Percentiles rank a stretch among this genome's conserved stretches.
Evolutionary conservation across 148 eudicot genomes (phyloP).

Genomic region (Rhododendron ovatum): DNA sequence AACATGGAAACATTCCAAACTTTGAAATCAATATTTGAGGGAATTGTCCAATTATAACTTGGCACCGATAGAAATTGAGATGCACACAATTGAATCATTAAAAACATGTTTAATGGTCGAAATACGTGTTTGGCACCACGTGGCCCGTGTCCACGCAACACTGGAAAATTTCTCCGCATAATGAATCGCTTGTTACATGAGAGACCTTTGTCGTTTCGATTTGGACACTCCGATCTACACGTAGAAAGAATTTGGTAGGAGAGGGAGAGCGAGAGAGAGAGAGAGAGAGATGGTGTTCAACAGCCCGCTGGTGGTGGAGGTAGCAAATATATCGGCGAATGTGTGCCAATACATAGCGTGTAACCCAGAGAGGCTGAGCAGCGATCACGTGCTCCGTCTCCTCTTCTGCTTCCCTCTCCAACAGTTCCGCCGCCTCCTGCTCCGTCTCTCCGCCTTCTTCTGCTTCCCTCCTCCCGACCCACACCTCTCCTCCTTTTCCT

Average conservation of each 20-base stretch:
- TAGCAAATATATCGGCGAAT: constrained; percentile 64
- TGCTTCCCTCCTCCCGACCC: constrained; percentile 40
- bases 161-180: no score
- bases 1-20: no score
- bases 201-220: no score
- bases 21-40: no score
- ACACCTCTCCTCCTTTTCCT: constrained; percentile 24
- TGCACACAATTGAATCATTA: no score
- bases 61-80: no score
- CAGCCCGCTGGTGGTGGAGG: constrained; percentile 51
- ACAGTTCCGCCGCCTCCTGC: constrained; percentile 63
- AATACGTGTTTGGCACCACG: no score
- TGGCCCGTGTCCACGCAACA: no score
- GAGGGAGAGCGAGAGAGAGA: constrained; percentile 1
- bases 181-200: no score
- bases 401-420: constrained; percentile 77
- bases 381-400: constrained; percentile 68
- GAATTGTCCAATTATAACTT: no score
- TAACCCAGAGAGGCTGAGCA: constrained; percentile 62
- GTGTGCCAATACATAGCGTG: constrained; percentile 82
- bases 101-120: no score
- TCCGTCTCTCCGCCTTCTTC: constrained; percentile 55
- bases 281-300: constrained; percentile 59
- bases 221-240: neutral
- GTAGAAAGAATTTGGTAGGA: neutral